Conservation (phyloP, 129 eudicot genomes). For the Logfia minima region DNA sequence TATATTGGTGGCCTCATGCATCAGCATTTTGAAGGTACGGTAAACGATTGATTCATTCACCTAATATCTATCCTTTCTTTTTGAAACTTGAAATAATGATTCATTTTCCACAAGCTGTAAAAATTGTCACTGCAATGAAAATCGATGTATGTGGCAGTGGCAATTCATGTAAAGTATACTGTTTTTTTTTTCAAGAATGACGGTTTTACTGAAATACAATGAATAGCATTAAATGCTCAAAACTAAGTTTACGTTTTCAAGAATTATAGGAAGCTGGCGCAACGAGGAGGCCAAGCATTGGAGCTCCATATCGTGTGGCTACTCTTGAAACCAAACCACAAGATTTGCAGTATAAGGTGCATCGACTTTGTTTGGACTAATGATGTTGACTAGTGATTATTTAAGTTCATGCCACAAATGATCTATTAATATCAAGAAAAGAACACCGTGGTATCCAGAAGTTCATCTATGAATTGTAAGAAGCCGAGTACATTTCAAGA, state of each 20-base stretch:
- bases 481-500: conserved; percentile 17
- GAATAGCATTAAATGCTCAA: no score
- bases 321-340: conserved; percentile 1
- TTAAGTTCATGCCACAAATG: not conserved
- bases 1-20: conserved; percentile 19
- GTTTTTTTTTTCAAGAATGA: no score
- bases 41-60: not conserved
- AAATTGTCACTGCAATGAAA: no score
- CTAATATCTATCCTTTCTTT: no score
- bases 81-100: no score
- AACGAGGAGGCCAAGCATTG: not conserved
- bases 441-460: not conserved
- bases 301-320: no score
- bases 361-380: not conserved
- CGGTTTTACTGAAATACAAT: no score
- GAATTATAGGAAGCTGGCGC: not conserved
- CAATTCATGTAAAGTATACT: no score
- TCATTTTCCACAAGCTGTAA: no score
- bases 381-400: not conserved
- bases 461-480: not conserved
- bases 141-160: no score
- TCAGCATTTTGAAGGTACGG: conserved; percentile 55
- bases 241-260: conserved; percentile 29
- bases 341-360: not conserved
- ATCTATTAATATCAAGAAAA: not conserved